Percentiles rank a stretch among this genome's conserved stretches.
Evolutionary conservation across 371 early-diverging fungal species (phyloP).

Genomic region (Mucor indicus): DNA sequence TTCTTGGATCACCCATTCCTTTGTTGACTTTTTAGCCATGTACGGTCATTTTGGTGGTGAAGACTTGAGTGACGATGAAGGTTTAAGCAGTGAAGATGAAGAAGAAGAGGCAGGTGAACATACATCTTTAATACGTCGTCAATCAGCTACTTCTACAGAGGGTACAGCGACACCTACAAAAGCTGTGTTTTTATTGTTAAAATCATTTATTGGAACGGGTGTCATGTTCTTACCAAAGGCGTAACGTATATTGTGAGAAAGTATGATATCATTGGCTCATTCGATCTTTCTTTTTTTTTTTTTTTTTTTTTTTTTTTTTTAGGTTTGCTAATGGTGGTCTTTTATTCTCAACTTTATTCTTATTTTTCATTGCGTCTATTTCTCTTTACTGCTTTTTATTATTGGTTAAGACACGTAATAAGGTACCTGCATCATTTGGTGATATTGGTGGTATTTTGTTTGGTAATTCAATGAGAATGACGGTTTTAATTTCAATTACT

Average conservation of each 20-base stretch:
- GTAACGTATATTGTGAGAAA: conserved; percentile 6
- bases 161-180: conserved; percentile 71
- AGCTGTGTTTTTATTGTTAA: conserved; percentile 71
- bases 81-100: conserved; percentile 65
- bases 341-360: conserved; percentile 50
- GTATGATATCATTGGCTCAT: conserved; percentile 1
- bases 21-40: conserved; percentile 90
- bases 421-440: conserved; percentile 63
- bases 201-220: conserved; percentile 79
- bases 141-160: conserved; percentile 39
- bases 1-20: conserved; percentile 75
- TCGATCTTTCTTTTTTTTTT: not conserved
- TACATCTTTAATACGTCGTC: conserved; percentile 48
- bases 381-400: conserved; percentile 62
- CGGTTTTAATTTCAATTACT: conserved; percentile 73
- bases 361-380: conserved; percentile 51
- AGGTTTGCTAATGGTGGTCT: conserved; percentile 69
- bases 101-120: conserved; percentile 28
- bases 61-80: conserved; percentile 84
- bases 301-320: not conserved
- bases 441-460: conserved; percentile 75
- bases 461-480: conserved; percentile 64
- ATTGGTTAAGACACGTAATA: conserved; percentile 56
- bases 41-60: conserved; percentile 96
- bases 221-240: conserved; percentile 22